Base-by-base conservation (phyloP, 1,284 basidiomycete genomes). In the Crepidotus sp. region DNA sequence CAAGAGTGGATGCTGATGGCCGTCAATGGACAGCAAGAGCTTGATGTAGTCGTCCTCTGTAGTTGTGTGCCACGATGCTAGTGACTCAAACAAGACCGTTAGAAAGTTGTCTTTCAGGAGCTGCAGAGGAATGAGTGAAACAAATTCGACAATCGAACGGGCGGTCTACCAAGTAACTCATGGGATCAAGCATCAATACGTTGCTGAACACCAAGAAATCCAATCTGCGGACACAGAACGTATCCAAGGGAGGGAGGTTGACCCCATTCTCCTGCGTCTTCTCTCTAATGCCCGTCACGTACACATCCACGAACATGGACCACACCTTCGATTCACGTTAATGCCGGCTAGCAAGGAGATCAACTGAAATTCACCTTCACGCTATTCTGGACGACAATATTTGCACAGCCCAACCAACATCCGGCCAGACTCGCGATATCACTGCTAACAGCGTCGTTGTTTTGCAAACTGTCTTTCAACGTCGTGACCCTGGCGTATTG, bases 401-500 rank as follows among this genome's bases (percentile, higher is more conserved):
- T 70, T 0, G 76, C 79, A 55, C 84, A 91, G 6, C 80, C 77
- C 3, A 84, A 71, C 87, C 88, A 94, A 55, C 80, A 83, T 50
- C 81, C 76, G 52, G 13, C 54, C 58, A 13, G 84, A 61, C 15
- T 83, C 65, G 7, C 72, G 68, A 59, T 80, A 86, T 52, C 48
- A 19, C 13, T 36, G 29, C 45, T 41, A 8, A 39, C 6, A 3
- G 13, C 17, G 35, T 38, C 19, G 27, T 40, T 36, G 9, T 6
- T 14, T 33, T 44, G 40, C 44, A 52, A 49, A 7, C 45, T 30
- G 17, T 36, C 17, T 31, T 36, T 42, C 25, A 46, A 14, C 10
- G 6, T 13, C 8, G 24, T 3, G 11, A 27, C 4, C 21, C 29
- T 21, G 25, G 26, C 10, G 37, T 40, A 40, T 43, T 40, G 10